These are phyloP conservation scores for Chrysopogon serrulatus DNA, from an alignment of 176 grass and related monocot species.

Conservation along the genomic window DNA sequence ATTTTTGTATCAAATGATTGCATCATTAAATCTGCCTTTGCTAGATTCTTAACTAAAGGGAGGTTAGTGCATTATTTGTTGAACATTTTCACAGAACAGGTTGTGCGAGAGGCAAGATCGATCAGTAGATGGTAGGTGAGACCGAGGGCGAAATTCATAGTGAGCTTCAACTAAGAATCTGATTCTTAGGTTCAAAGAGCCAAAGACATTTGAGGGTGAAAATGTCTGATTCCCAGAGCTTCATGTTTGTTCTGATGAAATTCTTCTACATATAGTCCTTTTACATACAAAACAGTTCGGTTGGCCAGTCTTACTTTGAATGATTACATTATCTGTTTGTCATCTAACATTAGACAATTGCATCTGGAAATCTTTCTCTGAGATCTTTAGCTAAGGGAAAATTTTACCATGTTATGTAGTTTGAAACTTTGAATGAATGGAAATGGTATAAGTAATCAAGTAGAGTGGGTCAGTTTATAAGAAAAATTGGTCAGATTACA, in stretches of 20 bases:
- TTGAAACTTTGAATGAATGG: background rate
- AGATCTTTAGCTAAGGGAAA: background rate
- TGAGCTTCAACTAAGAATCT: background rate
- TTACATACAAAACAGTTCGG: background rate
- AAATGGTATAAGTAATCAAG: background rate
- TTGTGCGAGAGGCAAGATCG: background rate
- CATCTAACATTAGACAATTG: background rate
- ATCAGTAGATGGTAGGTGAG: background rate
- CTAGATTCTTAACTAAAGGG: background rate
- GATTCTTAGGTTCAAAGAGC: background rate
- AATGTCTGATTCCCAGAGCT: background rate
- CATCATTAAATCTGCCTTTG: background rate
- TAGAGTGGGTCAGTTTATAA: background rate
- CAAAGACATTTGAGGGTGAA: background rate
- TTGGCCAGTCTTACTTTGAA: background rate
- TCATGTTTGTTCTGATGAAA: background rate
- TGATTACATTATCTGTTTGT: background rate
- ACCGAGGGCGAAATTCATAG: background rate
- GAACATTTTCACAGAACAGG: background rate
- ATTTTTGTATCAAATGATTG: constrained; percentile 5
- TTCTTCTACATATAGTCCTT: background rate
- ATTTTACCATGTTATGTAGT: background rate
- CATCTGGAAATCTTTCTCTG: background rate
- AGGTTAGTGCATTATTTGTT: background rate
- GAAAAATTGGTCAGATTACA: background rate